These are phyloP conservation scores for Globisporangium carolinianum DNA, from an alignment of 352 stramenopile species.

Conservation along the genomic window DNA sequence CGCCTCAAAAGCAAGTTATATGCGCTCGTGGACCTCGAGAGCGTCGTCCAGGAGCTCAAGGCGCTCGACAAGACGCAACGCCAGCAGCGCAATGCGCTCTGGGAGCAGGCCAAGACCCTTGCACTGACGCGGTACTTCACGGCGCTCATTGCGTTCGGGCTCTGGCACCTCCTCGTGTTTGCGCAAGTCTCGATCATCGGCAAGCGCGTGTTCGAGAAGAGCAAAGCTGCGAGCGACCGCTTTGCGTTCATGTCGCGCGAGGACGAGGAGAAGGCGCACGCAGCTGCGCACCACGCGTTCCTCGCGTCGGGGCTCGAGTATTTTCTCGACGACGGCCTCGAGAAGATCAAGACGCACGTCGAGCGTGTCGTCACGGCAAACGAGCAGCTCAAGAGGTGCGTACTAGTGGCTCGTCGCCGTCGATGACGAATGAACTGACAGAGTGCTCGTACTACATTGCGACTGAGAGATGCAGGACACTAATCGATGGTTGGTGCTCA, in stretches of 20 bases:
- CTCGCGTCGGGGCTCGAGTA: slow-evolving; percentile 73
- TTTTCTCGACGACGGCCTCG: slow-evolving; percentile 61
- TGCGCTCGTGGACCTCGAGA: slow-evolving; percentile 57
- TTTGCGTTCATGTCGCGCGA: slow-evolving; percentile 17
- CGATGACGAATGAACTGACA: too few species aligned
- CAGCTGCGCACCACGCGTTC: slow-evolving; percentile 59
- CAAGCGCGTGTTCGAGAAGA: slow-evolving; percentile 71
- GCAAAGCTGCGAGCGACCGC: slow-evolving; percentile 12
- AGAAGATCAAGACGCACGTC: slow-evolving; percentile 54
- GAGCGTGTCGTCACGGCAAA: slow-evolving; percentile 43
- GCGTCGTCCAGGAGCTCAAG: slow-evolving; percentile 67
- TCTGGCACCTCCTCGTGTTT: slow-evolving; percentile 80
- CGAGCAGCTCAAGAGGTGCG: slow-evolving; percentile 42
- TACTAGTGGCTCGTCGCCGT: background rate
- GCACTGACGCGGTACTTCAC: slow-evolving; percentile 72
- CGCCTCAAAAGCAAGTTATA: slow-evolving; percentile 56
- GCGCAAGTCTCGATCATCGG: slow-evolving; percentile 71
- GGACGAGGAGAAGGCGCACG: slow-evolving; percentile 25
- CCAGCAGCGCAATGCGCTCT: slow-evolving; percentile 47
- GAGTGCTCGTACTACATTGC: too few species aligned
- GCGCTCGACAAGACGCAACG: slow-evolving; percentile 64
- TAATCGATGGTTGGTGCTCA: too few species aligned
- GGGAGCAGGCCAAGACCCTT: slow-evolving; percentile 67
- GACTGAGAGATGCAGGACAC: too few species aligned
- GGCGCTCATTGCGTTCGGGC: slow-evolving; percentile 57